phyloP scores from a whole-genome alignment of 2,329 filamentous ascomycete species.

The Dissoconium aciculare region DNA sequence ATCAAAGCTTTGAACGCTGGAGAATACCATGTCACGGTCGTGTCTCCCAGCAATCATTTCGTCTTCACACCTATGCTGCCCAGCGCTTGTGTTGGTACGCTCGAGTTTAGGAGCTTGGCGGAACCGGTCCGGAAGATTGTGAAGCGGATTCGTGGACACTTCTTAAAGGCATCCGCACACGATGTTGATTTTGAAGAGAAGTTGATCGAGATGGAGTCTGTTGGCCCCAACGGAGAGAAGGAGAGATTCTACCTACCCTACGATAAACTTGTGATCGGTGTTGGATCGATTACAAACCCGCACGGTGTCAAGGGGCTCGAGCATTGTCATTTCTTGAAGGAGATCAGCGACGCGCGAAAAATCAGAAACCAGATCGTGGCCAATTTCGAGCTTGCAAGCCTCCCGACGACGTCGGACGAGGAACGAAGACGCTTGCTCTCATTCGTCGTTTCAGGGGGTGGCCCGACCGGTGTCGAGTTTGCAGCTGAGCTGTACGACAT shows the following conservation, averaged over 20 bases:
- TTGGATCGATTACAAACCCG: constrained; percentile 83
- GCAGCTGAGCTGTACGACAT: constrained; percentile 93
- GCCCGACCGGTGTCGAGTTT: constrained; percentile 93
- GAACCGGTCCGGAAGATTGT: constrained; percentile 85
- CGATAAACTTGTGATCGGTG: constrained; percentile 85
- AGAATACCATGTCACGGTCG: constrained; percentile 89
- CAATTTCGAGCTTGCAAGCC: constrained; percentile 77
- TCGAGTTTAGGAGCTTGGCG: constrained; percentile 79
- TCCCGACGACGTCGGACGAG: constrained; percentile 82
- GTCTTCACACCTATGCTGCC: constrained; percentile 97
- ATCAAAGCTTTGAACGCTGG: constrained; percentile 80
- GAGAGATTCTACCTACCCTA: constrained; percentile 86
- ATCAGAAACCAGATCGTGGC: constrained; percentile 80
- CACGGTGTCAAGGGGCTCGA: constrained; percentile 93
- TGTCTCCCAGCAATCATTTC: constrained; percentile 93
- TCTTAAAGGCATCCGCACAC: constrained; percentile 72
- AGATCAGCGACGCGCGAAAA: constrained; percentile 76
- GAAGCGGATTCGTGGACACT: constrained; percentile 65
- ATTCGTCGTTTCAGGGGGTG: constrained; percentile 90
- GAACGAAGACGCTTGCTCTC: constrained; percentile 78
- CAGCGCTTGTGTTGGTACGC: constrained; percentile 86
- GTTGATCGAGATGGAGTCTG: constrained; percentile 70
- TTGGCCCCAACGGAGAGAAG: constrained; percentile 55
- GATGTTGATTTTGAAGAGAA: constrained; percentile 87
- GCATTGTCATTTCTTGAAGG: constrained; percentile 87